Evolutionary conservation across 306 rosid species (phyloP).

Genomic region (Purshia tridentata): DNA sequence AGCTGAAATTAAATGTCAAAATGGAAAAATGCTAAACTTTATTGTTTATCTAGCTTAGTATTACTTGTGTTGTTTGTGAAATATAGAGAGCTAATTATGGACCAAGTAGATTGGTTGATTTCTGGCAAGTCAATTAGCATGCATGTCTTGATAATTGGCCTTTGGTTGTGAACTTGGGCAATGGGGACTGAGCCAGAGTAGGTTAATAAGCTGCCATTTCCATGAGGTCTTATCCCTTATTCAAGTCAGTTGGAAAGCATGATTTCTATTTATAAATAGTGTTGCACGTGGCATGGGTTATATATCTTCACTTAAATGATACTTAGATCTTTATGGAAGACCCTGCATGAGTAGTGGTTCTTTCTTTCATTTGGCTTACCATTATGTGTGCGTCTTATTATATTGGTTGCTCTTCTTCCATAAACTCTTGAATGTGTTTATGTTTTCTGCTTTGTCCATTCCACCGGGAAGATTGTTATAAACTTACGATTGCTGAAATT

Average conservation of each 20-base stretch:
- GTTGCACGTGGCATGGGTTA: not conserved
- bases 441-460: too few relatives aligned
- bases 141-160: not conserved
- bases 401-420: not conserved
- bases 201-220: not conserved
- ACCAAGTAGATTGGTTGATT: not conserved
- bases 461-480: not conserved
- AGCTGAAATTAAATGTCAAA: too few relatives aligned
- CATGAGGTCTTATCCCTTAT: not conserved
- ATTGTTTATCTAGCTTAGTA: too few relatives aligned
- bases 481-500: not conserved
- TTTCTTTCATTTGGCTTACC: conserved; percentile 11
- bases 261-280: not conserved
- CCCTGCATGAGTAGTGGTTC: not conserved
- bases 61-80: too few relatives aligned
- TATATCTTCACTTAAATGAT: not conserved
- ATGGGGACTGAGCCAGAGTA: not conserved
- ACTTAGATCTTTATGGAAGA: not conserved
- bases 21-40: too few relatives aligned
- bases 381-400: not conserved
- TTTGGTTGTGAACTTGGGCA: not conserved
- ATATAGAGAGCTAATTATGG: conserved; percentile 1
- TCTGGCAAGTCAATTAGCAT: not conserved
- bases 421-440: not conserved
- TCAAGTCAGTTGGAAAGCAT: not conserved